Evolutionary conservation across 352 stramenopile genomes (phyloP).

Genomic region (Phytophthora cactorum): DNA sequence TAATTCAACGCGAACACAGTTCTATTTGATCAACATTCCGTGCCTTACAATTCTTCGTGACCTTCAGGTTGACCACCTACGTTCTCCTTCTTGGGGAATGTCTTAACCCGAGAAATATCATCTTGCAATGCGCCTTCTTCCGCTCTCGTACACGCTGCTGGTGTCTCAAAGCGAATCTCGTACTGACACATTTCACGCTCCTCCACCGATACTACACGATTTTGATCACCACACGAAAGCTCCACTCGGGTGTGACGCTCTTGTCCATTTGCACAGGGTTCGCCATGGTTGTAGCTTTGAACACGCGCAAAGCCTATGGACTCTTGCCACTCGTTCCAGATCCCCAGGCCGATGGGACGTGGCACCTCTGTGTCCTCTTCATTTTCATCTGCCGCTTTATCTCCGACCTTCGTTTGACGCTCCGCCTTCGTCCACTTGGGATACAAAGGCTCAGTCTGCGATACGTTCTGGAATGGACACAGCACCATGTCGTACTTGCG

Average conservation of each 20-base stretch:
- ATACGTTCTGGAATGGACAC: slow-evolving; percentile 86
- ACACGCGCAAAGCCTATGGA: slow-evolving; percentile 32
- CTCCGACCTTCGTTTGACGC: slow-evolving; percentile 45
- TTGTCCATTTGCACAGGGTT: slow-evolving; percentile 88
- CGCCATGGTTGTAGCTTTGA: slow-evolving; percentile 79
- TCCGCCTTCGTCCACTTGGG: slow-evolving; percentile 56
- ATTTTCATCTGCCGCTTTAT: slow-evolving; percentile 6
- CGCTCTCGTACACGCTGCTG: slow-evolving; percentile 50
- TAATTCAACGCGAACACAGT: slow-evolving; percentile 2
- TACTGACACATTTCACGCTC: slow-evolving; percentile 94
- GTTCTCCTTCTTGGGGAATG: background rate
- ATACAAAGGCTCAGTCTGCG: slow-evolving; percentile 74
- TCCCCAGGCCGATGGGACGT: slow-evolving; percentile 47
- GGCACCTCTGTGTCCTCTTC: slow-evolving; percentile 38
- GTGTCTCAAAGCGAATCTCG: slow-evolving; percentile 79
- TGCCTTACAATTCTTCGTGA: slow-evolving; percentile 38
- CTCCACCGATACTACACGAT: slow-evolving; percentile 85
- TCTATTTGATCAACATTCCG: slow-evolving; percentile 21
- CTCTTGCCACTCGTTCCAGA: slow-evolving; percentile 75
- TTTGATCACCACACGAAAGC: slow-evolving; percentile 77
- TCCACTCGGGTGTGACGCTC: slow-evolving; percentile 72
- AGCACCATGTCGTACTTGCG: slow-evolving; percentile 66
- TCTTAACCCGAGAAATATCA: slow-evolving; percentile 25
- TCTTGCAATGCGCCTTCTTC: slow-evolving; percentile 31
- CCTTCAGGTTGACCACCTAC: slow-evolving; percentile 1